Base-by-base conservation (phyloP, 139 green algal species). In the Coccomyxa sp. region DNA sequence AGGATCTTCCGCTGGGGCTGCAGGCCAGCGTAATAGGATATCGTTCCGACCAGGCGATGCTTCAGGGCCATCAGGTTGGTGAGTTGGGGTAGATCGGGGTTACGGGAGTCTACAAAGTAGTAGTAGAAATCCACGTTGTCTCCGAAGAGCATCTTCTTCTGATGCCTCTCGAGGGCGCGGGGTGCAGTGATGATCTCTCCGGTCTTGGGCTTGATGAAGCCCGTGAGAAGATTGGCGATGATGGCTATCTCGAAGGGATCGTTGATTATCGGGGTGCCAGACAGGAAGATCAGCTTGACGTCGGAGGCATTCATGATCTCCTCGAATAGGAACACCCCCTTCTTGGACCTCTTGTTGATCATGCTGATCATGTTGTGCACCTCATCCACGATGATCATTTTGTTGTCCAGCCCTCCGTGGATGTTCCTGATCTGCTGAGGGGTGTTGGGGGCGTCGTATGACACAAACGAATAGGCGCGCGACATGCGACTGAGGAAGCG, bases 291-390 rank as follows among this genome's bases (percentile, higher is more conserved):
- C 44, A 58, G 44, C 44, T 58, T 58, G 12, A 58, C 44, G 14
- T 58, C 44, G 44, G 44, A 58, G 12, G 44, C 44, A 58, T 58
- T 58, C 44, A 58, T 58, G 44, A 58, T 58, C 44, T 58, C 44
- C 44, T 58, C 44, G 14, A 58, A 58, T 10, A 58, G 44, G 44
- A 58, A 58, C 44, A 58, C 44, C 44, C 44, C 44, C 44, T 58
- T 58, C 44, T 58, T 58, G 44, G 44, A 58, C 44, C 44, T 58
- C 44, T 58, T 58, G 44, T 58, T 58, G 44, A 58, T 58, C 44
- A 58, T 58, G 44, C 44, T 58, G 44, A 58, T 58, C 44, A 58
- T 58, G 44, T 58, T 58, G 44, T 58, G 44, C 44, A 58, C 44
- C 44, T 58, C 44, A 58, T 58, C 44, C 44, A 58, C 44, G 44